Evolutionary conservation across 2,329 filamentous ascomycete species (phyloP), one percentile per base, ranked within the genome.

Genomic region (Phialemoniopsis sp.): DNA sequence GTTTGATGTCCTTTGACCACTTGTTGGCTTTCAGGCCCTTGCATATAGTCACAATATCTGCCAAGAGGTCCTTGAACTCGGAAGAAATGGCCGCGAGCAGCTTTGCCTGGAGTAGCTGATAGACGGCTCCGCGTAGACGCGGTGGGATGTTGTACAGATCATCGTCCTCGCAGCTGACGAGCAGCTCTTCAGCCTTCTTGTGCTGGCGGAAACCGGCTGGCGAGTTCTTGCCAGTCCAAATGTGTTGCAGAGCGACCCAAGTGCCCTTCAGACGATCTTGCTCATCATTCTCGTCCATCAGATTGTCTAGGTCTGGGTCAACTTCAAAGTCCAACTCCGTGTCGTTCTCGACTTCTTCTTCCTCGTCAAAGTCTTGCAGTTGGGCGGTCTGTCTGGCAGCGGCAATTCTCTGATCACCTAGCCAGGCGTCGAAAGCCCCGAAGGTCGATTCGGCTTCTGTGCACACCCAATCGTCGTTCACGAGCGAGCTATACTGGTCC

Each of bases 141-240:
- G 60, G 49, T 0, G 72, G 68, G 10, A 91, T 75, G 0, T 72
- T 66, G 60, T 78, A 87, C 13, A 91, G 58, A 47, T 90, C 72
- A 0, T 66, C 36, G 16, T 49, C 35, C 4, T 36, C 32, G 2
- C 21, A 59, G 45, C 7, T 42, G 41, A n/a, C 35, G 39, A 18
- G 17, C 30, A 12, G 36, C 53, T 34, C 32, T 43, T 6, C 32
- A 38, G 13, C 46, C 46, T 51, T 1, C 16, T 38, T 6, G 29
- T 39, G 16, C 48, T 52, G 2, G 41, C 43, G 19, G 47, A 21
- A 51, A 7, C 41, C 37, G 9, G 34, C 41, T 29, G 40, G 55
- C 47, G 50, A 26, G 21, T 62, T 12, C 40, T 51, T 54, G 15
- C 60, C 64, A 3, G 59, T 60, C 55, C 58, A 71, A 7, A 57